phyloP scores from a whole-genome alignment of 139 green algal species.

The Closterium sp. region DNA sequence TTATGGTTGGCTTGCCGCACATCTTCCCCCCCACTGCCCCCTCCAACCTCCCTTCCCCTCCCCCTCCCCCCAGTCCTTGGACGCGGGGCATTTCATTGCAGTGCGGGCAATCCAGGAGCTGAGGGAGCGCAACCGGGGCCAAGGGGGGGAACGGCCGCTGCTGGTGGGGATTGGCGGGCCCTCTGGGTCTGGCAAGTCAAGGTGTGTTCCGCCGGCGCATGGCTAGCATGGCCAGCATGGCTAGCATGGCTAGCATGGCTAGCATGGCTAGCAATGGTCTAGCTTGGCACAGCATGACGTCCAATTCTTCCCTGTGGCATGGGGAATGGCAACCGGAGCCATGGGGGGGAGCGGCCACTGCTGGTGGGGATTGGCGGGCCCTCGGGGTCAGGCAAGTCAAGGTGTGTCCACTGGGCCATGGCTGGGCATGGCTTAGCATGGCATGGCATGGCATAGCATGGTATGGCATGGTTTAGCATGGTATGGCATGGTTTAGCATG shows the following conservation, averaged over 20 bases:
- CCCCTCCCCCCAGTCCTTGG: background rate
- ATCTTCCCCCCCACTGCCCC: no score
- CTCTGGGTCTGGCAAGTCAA: conserved; percentile 29
- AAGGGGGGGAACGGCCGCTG: background rate
- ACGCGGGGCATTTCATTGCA: conserved; percentile 11
- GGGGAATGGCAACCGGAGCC: background rate
- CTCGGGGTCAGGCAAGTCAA: conserved; percentile 24
- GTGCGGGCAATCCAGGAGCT: conserved; percentile 18
- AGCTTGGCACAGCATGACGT: no score
- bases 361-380: conserved; percentile 20
- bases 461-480: no score
- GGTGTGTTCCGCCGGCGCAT: background rate
- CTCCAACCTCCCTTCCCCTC: no score
- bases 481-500: no score
- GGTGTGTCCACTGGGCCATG: background rate
- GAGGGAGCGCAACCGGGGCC: background rate
- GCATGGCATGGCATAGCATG: no score
- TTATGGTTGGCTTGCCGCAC: no score
- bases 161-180: conserved; percentile 20
- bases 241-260: background rate
- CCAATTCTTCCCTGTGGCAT: no score
- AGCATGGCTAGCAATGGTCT: no score
- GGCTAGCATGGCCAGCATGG: background rate
- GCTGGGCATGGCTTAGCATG: background rate
- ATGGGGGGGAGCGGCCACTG: background rate